Percentiles rank a stretch among this genome's conserved stretches.
Evolutionary conservation across 345 rosid species (phyloP).

Genomic region (Arabis hirsuta): DNA sequence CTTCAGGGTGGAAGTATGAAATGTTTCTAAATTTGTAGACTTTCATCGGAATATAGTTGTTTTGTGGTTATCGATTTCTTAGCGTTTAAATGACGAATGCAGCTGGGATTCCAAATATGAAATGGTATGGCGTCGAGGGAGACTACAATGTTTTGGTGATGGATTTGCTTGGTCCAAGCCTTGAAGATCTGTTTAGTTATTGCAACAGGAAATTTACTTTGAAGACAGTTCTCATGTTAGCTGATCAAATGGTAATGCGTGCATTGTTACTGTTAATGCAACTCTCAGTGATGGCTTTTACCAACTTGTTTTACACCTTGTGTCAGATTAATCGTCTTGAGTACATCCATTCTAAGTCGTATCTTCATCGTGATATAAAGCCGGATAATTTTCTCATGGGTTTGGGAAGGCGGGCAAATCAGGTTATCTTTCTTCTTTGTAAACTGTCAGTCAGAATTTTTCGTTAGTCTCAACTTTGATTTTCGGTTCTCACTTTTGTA

Average conservation of each 20-base stretch:
- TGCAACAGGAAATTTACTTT: slow-evolving; percentile 82
- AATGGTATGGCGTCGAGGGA: slow-evolving; percentile 91
- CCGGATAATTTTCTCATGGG: slow-evolving; percentile 98
- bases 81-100: slow-evolving; percentile 34
- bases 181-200: slow-evolving; percentile 90
- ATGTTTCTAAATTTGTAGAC: neutral
- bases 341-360: slow-evolving; percentile 89
- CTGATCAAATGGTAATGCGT: slow-evolving; percentile 86
- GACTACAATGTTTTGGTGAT: slow-evolving; percentile 93
- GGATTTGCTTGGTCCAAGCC: slow-evolving; percentile 98
- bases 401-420: slow-evolving; percentile 89
- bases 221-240: slow-evolving; percentile 97
- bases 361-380: slow-evolving; percentile 92
- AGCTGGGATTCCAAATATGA: slow-evolving; percentile 95
- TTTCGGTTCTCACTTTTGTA: neutral
- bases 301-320: neutral
- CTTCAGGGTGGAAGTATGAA: slow-evolving; percentile 91
- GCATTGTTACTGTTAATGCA: neutral
- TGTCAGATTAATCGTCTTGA: slow-evolving; percentile 86
- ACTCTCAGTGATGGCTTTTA: neutral
- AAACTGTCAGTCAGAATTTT: neutral
- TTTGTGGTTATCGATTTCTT: neutral
- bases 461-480: neutral
- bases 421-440: slow-evolving; percentile 51
- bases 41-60: neutral